These are phyloP conservation scores for Dalechampia spathulata DNA, from an alignment of 441 rosid genomes.

Conservation along the genomic window DNA sequence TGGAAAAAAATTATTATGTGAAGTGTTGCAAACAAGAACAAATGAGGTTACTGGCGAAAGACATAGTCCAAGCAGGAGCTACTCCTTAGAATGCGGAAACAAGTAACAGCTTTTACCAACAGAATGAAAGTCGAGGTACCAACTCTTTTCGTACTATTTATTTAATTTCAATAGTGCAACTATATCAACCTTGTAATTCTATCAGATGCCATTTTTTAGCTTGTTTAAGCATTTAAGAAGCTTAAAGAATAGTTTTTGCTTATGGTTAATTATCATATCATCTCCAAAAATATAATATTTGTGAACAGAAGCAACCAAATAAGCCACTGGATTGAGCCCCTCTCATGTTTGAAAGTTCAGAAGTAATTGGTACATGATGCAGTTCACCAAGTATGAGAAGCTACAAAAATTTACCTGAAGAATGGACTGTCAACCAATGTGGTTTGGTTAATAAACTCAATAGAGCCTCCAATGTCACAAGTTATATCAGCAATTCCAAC, in stretches of 20 bases:
- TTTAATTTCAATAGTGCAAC: no score
- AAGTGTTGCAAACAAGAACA: background rate
- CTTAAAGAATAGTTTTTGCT: background rate
- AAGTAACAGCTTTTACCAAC: no score
- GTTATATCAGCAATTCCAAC: constrained; percentile 89
- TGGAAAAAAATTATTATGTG: background rate
- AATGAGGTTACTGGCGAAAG: background rate
- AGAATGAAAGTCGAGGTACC: no score
- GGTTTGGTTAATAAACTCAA: constrained; percentile 72
- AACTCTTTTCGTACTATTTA: no score
- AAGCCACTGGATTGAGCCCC: no score
- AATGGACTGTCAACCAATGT: constrained; percentile 75
- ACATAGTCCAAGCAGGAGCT: background rate
- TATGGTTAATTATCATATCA: background rate
- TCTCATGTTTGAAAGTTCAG: background rate
- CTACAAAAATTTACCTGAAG: constrained; percentile 46
- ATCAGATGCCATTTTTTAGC: no score
- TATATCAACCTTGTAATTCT: no score
- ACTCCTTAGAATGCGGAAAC: no score
- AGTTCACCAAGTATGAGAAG: constrained; percentile 2
- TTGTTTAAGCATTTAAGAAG: background rate
- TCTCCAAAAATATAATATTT: background rate
- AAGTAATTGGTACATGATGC: background rate
- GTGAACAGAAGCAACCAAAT: no score
- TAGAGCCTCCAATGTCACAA: constrained; percentile 83